Base-by-base conservation (phyloP, 2,329 filamentous ascomycete genomes). In the Arthrobotrys iridis region DNA sequence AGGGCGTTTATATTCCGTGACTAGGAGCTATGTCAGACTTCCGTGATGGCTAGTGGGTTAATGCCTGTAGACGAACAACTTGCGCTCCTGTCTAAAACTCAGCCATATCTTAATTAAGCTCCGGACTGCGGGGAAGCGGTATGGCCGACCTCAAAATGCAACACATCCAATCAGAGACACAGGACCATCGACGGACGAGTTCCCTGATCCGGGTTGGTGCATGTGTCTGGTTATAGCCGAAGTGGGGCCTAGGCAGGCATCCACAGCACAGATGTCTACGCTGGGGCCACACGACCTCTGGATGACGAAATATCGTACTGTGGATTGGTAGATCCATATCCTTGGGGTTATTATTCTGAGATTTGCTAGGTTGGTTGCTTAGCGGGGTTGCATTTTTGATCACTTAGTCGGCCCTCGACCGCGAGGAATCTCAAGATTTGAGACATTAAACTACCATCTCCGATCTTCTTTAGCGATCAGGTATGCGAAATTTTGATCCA, bases 241-340 rank as follows among this genome's bases (percentile, higher is more conserved):
- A 59, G 57, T 67, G 71, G 57, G 33, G 62, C 52, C 46, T 46
- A 48, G 24, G 46, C 46, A 74, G 63, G 70, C 68, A 60, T 58
- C 62, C 57, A 67, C 55, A 46, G 55, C 35, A 26, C 40, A 13
- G 30, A 43, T 55, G 28, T 43, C 37, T 26, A 28, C 22, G 30
- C 37, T 65, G 37, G 55, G n/a, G 64, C 71, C 63, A 75, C 57
- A 57, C 71, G 71, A 68, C 57, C 57, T 66, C 20, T 50, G 22
- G 40, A 63, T 64, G 57, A 75, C 71, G 63, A 59, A 63, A 63
- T 55, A 55, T 37, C 18, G 50, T 50, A 52, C 62, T 55, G 52
- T 65, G 68, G 68, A 52, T 60, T 46, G 68, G 33, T 37, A 62
- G 37, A 62, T 66, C 62, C 67, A 33, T 43, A 52, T 72, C 59